phyloP scores from a whole-genome alignment of 208 protist genomes.

The Acanthamoeba royreba region DNA sequence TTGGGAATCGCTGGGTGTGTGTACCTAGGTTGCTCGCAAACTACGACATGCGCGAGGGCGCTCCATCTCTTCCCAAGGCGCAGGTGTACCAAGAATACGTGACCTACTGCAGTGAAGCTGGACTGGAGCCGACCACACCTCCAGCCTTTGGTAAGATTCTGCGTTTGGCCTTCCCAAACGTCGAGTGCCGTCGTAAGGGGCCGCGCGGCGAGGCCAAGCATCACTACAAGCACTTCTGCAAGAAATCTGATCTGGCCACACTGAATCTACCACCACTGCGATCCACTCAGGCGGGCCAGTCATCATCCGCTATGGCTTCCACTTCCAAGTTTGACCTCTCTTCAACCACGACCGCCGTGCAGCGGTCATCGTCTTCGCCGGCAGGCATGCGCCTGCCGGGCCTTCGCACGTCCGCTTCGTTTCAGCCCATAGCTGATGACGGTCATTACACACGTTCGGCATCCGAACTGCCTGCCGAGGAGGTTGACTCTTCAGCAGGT shows the following conservation, averaged over 20 bases:
- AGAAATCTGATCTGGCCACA: neutral
- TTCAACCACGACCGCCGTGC: neutral
- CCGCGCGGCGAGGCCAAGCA: slow-evolving; percentile 21
- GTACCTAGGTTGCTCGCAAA: neutral
- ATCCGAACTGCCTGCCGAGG: neutral
- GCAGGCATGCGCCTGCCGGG: neutral
- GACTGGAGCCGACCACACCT: slow-evolving; percentile 3
- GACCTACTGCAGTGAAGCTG: neutral
- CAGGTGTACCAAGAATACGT: slow-evolving; percentile 36
- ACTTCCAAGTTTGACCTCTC: neutral
- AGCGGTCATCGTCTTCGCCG: neutral
- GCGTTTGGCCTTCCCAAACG: neutral
- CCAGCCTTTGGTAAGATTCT: slow-evolving; percentile 43
- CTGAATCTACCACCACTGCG: neutral
- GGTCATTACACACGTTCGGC: neutral
- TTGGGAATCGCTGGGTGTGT: no score
- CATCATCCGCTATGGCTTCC: neutral
- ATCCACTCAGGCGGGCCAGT: neutral
- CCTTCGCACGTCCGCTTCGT: neutral
- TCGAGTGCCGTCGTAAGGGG: slow-evolving; percentile 8
- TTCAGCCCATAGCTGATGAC: neutral
- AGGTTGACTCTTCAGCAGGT: neutral
- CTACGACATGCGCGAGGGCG: neutral
- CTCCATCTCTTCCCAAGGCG: neutral
- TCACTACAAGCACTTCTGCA: slow-evolving; percentile 29